A percentile compares a stretch with the other conserved stretches of the same genome.
Evolutionary conservation across 306 rosid genomes (phyloP).

Genomic region (Dalbergia cochinchinensis): DNA sequence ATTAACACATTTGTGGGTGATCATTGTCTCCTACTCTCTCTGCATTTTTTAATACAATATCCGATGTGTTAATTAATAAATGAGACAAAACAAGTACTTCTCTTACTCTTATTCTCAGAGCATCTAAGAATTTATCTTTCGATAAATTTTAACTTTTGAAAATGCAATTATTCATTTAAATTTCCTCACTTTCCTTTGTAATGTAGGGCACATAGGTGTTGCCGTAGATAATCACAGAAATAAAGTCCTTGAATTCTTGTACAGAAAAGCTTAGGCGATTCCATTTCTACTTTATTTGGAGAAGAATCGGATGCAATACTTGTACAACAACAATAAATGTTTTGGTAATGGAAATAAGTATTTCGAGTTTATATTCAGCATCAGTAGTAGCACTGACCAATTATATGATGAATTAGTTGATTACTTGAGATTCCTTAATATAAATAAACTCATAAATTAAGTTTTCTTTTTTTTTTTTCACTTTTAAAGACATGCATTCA

Average conservation of each 20-base stretch:
- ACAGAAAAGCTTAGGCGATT: conserved; percentile 51
- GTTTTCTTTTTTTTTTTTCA: background rate
- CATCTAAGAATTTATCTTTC: no score
- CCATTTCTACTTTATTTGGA: conserved; percentile 36
- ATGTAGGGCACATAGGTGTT: conserved; percentile 11
- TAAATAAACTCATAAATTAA: no score
- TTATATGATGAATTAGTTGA: background rate
- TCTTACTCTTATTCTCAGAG: no score
- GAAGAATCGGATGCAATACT: conserved; percentile 41
- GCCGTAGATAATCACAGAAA: conserved; percentile 34
- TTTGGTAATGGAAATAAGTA: background rate
- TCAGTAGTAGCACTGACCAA: background rate
- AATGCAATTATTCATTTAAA: conserved; percentile 9
- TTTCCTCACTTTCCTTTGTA: conserved; percentile 22
- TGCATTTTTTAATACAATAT: no score
- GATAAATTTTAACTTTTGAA: background rate
- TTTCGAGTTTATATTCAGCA: background rate
- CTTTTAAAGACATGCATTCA: background rate
- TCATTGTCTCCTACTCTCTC: no score
- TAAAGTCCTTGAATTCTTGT: conserved; percentile 42
- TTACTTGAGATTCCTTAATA: background rate
- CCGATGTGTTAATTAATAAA: no score
- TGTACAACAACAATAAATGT: conserved; percentile 9
- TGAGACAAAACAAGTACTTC: no score
- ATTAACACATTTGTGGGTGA: no score